A percentile compares a stretch with the other conserved stretches of the same genome.
Conservation (phyloP, 768 basidiomycete genomes). For the Wakefieldia striispora region DNA sequence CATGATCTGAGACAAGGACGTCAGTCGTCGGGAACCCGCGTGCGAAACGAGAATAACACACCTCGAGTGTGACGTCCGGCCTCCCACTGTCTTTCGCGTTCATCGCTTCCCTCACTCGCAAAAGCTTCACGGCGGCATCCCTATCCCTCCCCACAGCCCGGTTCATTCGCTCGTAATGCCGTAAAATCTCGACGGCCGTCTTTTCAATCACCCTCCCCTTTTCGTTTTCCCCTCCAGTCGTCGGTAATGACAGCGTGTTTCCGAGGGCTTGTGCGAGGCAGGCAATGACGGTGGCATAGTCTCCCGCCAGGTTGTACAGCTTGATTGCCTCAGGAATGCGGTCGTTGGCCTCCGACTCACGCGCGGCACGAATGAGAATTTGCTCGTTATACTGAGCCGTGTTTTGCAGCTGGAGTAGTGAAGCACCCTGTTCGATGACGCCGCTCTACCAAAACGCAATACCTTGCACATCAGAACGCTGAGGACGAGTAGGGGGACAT, state of each 20-base stretch:
- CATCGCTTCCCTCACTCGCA: slow-evolving; percentile 80
- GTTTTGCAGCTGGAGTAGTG: slow-evolving; percentile 70
- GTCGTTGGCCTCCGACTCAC: slow-evolving; percentile 78
- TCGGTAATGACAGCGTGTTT: slow-evolving; percentile 69
- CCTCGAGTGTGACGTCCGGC: slow-evolving; percentile 79
- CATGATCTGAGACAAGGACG: slow-evolving; percentile 55
- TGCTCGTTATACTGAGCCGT: slow-evolving; percentile 70
- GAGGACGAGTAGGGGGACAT: slow-evolving; percentile 32
- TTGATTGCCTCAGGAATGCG: slow-evolving; percentile 90
- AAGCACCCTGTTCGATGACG: slow-evolving; percentile 79
- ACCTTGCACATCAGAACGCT: neutral
- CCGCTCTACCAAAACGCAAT: slow-evolving; percentile 55
- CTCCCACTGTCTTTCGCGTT: slow-evolving; percentile 70
- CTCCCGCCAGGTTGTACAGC: slow-evolving; percentile 91
- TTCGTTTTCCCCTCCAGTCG: slow-evolving; percentile 46
- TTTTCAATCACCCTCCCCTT: slow-evolving; percentile 67
- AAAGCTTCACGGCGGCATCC: slow-evolving; percentile 69
- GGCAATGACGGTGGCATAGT: slow-evolving; percentile 82
- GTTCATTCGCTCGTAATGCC: slow-evolving; percentile 77
- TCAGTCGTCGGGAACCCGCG: neutral
- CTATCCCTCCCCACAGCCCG: slow-evolving; percentile 67
- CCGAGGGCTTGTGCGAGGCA: slow-evolving; percentile 88
- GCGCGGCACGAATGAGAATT: slow-evolving; percentile 82
- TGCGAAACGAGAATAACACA: slow-evolving; percentile 36
- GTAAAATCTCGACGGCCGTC: slow-evolving; percentile 75